Evolutionary conservation across 805 yeast species (phyloP), one percentile per base, ranked within the genome.

Genomic region (Yarrowia alimentaria): DNA sequence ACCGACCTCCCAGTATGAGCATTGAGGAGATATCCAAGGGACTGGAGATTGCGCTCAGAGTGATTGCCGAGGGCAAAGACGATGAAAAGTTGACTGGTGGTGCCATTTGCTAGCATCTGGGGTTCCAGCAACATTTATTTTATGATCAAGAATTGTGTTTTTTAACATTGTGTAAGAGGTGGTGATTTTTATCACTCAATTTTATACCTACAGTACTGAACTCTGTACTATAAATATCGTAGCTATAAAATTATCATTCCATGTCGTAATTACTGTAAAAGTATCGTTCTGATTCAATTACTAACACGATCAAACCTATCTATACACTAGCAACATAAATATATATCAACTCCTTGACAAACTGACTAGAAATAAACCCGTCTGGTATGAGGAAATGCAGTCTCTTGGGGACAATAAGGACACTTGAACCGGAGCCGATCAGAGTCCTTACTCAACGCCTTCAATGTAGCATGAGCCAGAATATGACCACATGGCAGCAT

Each of bases 391-490:
- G 60, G 64, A 34, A 61, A 68, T 19, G 64, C 61, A 5, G 76
- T 69, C 33, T 73, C 75, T 6, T 66, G 65, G 0, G 88, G 87
- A 60, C 89, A 83, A 57, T 83, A 83, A 1, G 88, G 89, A 61
- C 89, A 83, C 60, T 82, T 82, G 66, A 82, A 79, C 32, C 72
- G 66, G 51, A 67, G 67, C 25, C 73, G 70, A n/a, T 68, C 57
- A 34, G 61, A 64, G 30, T 67, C 65, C 55, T 67, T 64, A 30
- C 71, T 69, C 55, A 83, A 62, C 33, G 74, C 74, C 35, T 64
- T 66, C 53, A 81, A 62, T 53, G 81, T 77, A 49, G 75, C 76
- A 55, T 71, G 72, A 0, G 84, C 77, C 2, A 83, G 67, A 6
- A 83, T 69, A 64, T 83, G 91, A 35, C 79, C 78, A 60, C 87